Evolutionary conservation across 2,329 filamentous ascomycete species (phyloP).

Genomic region (Penicillium frequentans): DNA sequence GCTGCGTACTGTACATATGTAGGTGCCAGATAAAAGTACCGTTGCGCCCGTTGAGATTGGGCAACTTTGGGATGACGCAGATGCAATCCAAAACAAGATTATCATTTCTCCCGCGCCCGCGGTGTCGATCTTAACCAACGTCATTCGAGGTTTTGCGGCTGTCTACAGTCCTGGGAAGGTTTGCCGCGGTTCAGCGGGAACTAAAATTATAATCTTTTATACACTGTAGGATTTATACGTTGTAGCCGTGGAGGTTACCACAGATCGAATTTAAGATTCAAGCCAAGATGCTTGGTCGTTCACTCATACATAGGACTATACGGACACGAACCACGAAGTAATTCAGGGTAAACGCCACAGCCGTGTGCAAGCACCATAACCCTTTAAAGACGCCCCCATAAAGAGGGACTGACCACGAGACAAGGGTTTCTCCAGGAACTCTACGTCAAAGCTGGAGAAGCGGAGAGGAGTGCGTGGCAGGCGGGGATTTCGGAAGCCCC

Average conservation of each 20-base stretch:
- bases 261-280: neutral
- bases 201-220: neutral
- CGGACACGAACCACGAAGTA: neutral
- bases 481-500: constrained; percentile 12
- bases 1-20: neutral
- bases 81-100: neutral
- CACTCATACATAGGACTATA: neutral
- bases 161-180: neutral
- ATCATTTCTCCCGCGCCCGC: neutral
- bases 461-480: neutral
- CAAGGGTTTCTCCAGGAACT: neutral
- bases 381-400: neutral
- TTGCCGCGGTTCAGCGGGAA: neutral
- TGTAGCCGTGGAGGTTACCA: neutral
- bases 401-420: neutral
- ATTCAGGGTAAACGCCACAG: neutral
- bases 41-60: neutral
- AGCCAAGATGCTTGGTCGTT: neutral
- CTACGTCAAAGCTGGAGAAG: neutral
- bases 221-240: neutral
- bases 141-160: neutral
- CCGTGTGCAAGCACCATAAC: neutral
- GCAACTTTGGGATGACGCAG: neutral
- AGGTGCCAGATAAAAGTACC: neutral
- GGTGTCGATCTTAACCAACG: neutral